Base-by-base conservation (phyloP, 148 eudicot genomes). In the Cornus kousa region DNA sequence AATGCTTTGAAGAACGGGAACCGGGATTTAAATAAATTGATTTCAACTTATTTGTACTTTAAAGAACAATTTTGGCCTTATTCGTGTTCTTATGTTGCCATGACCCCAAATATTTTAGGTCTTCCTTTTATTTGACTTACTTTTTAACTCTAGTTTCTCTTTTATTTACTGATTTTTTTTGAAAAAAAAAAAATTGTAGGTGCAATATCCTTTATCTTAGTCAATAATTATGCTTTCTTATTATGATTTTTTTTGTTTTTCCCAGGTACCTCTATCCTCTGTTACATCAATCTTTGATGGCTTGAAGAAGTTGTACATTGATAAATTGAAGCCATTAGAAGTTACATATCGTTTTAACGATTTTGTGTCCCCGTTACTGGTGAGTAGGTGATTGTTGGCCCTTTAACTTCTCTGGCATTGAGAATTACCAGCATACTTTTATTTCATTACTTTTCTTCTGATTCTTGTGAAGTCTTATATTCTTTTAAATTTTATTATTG, bases 261-360 rank as follows among this genome's bases (percentile, higher is more conserved):
- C 9, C 17, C 55, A 96, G 99, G 85, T 90, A n/a, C 35, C 98
- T 24, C 87, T 89, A 60, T 75, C 82, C 79, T 81, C 98, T 55
- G 99, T 96, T 53, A 93, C 97, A 28, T 96, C 99, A 67, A 91
- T 96, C 31, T 59, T 88, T 60, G 99, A 96, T 81, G 99, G 99
- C 68, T 80, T 95, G 90, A 95, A 95, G 87, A 95, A 87, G 80
- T 81, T 95, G 76, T 95, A 93, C 80, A n/a, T 88, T n/a, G 89
- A 95, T 78, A 93, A 95, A 85, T 83, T 95, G 79, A 95, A 88
- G 88, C 99, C 99, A 12, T 74, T 96, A 78, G 99, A 96, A 86
- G 90, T 86, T 19, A 89, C 97, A 67, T 96, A 96, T 72, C 94
- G 77, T 20, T 96, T 93, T 78, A 92, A 89, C 71, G 97, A 96